These are phyloP conservation scores for Didymella keratinophila DNA, from an alignment of 2,329 filamentous ascomycete species.

Conservation along the genomic window DNA sequence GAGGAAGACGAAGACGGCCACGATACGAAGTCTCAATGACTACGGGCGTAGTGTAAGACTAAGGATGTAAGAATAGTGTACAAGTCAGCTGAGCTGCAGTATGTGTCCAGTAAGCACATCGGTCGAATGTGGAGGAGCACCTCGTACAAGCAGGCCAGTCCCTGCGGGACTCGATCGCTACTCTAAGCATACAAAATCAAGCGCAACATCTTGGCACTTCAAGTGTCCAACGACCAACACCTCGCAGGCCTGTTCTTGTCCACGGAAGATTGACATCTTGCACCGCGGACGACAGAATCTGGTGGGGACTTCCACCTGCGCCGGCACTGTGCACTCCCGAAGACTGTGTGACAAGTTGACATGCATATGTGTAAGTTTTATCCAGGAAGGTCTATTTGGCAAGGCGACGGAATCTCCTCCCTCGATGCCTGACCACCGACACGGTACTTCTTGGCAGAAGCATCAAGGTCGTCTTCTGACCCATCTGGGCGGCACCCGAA, in stretches of 20 bases:
- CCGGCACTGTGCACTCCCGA: background rate
- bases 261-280: background rate
- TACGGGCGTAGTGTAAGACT: conserved; percentile 30
- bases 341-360: background rate
- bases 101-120: background rate
- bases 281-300: background rate
- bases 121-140: background rate
- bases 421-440: background rate
- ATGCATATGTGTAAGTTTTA: background rate
- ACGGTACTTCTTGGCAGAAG: background rate
- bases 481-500: background rate
- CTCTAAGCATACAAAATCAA: conserved; percentile 12
- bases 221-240: background rate
- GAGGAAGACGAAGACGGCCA: conserved; percentile 23
- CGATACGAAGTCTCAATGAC: conserved; percentile 27
- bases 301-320: background rate
- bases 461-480: background rate
- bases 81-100: conserved; percentile 15
- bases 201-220: conserved; percentile 6
- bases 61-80: conserved; percentile 32
- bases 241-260: background rate
- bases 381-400: background rate
- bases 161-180: background rate
- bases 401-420: background rate
- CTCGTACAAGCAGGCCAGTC: background rate